Base-by-base conservation (phyloP, 2,329 filamentous ascomycete species). In the Penicillium nordicum region DNA sequence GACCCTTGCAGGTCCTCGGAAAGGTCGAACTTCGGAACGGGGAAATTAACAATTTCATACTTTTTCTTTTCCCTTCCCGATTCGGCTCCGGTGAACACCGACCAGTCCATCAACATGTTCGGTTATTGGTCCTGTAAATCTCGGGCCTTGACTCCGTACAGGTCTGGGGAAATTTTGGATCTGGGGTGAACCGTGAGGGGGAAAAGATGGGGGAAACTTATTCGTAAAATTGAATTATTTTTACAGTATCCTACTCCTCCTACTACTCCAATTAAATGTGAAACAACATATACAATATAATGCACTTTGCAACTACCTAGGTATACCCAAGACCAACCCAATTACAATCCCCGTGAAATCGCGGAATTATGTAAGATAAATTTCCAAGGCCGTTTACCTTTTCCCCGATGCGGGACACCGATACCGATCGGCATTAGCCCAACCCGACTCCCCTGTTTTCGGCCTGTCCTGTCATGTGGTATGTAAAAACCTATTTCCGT, bases 331-430 rank as follows among this genome's bases (percentile, higher is more conserved):
- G 16, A 37, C 16, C 6, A 12, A 10, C 7, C 7, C 10, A 37
- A 16, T 40, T 10, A 21, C 29, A 14, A 34, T 18, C 21, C 10
- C 10, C 10, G 10, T 25, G 14, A 5, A 44, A 36, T 16, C 12
- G 1, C 9, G 41, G 30, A n/a, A 37, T 36, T 16, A 48, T 48
- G 32, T 14, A 12, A 18, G 14, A 18, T n/a, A 27, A 21, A 38
- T 16, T n/a, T 30, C 4, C 8, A 29, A 16, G n/a, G 5, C 45
- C 42, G 37, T 50, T 43, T 43, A 8, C 40, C 18, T 37, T 49
- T 43, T 29, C 11, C 63, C 53, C 37, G 45, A 63, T 57, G 55
- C 63, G 63, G 61, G 50, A 50, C 30, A 50, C 50, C 54, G 56
- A 57, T 58, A 53, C 47, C 50, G 52, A 58, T 63, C 52, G 45